Evolutionary conservation across 768 basidiomycete species (phyloP), one percentile per base, ranked within the genome.

Genomic region (Naganishia friedmannii): DNA sequence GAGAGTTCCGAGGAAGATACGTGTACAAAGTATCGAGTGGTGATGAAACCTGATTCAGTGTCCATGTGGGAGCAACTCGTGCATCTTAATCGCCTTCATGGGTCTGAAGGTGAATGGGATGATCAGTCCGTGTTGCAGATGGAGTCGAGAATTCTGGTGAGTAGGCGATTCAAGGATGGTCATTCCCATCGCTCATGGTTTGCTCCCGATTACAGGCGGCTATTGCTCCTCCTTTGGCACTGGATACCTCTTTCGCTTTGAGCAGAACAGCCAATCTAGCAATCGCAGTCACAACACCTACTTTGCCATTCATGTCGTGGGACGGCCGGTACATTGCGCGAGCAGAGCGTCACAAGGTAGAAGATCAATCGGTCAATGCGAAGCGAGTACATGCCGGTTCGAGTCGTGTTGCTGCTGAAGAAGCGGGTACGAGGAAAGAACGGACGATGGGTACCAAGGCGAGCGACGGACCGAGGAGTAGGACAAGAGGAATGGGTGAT

Each of bases 81-180:
- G 21, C 70, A 76, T 56, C 55, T 76, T 69, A 74, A 74, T 48
- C 68, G 71, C 57, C 60, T 53, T 8, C 54, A 73, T 46, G 46
- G 71, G 63, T 73, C 67, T 69, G 73, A 73, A 2, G 75, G 75
- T 39, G 69, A 70, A 9, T 79, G 80, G 79, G 79, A 81, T 53
- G 81, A 82, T 65, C 70, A 76, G 10, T 77, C 79, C 54, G 76
- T 79, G 2, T 69, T 83, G 57, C 78, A 82, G 69, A 72, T 83
- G 67, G 82, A 83, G 67, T 76, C 79, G 12, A 74, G 80, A 39
- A 81, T 83, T 19, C 75, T 83, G 12, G 82, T 81, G 53, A 72
- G 81, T 78, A 0, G 28, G n/a, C 57, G 45, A 29, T 39, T 45
- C 26, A 19, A n/a, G 28, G 3, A 17, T 5, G 23, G 1, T 17